A percentile compares a stretch with the other conserved stretches of the same genome.
Conservation (phyloP, 192 early-diverging fungal genomes). For the Entomortierella chlamydospora region DNA sequence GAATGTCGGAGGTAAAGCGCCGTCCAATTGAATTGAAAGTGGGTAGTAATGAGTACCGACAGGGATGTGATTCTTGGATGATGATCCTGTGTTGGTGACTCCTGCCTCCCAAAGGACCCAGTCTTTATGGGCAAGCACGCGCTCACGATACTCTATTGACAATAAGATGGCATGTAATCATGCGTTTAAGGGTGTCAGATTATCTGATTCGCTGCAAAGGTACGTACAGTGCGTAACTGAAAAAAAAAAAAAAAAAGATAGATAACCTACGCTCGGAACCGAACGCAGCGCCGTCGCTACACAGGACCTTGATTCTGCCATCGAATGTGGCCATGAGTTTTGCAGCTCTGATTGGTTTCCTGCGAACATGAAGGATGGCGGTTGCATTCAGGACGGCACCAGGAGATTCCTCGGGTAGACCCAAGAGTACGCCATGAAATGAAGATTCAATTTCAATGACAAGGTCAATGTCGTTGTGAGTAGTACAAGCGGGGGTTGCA, state of each 20-base stretch:
- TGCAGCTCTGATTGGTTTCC: slow-evolving; percentile 42
- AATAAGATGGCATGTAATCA: not conserved
- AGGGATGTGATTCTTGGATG: slow-evolving; percentile 49
- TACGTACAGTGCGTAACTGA: not conserved
- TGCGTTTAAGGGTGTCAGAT: too few relatives aligned
- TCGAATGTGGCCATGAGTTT: slow-evolving; percentile 50
- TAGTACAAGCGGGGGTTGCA: not conserved
- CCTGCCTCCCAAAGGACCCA: slow-evolving; percentile 55
- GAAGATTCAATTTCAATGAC: slow-evolving; percentile 49
- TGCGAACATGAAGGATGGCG: slow-evolving; percentile 50
- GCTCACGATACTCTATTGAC: slow-evolving; percentile 47
- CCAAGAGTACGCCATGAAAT: slow-evolving; percentile 47
- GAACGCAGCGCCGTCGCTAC: slow-evolving; percentile 50
- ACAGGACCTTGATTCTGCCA: slow-evolving; percentile 51
- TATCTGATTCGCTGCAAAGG: not conserved
- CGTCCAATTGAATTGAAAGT: slow-evolving; percentile 50
- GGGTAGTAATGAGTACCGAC: slow-evolving; percentile 49
- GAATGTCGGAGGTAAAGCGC: slow-evolving; percentile 57
- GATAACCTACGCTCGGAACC: slow-evolving; percentile 41
- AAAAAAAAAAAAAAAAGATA: slow-evolving; percentile 2
- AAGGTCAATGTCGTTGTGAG: slow-evolving; percentile 35
- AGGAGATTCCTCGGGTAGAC: slow-evolving; percentile 40
- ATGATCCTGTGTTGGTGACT: slow-evolving; percentile 13
- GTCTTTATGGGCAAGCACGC: slow-evolving; percentile 50
- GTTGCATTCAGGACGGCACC: slow-evolving; percentile 51